Base-by-base conservation (phyloP, 805 yeast genomes). In the Saccharomycopsis sp. region DNA sequence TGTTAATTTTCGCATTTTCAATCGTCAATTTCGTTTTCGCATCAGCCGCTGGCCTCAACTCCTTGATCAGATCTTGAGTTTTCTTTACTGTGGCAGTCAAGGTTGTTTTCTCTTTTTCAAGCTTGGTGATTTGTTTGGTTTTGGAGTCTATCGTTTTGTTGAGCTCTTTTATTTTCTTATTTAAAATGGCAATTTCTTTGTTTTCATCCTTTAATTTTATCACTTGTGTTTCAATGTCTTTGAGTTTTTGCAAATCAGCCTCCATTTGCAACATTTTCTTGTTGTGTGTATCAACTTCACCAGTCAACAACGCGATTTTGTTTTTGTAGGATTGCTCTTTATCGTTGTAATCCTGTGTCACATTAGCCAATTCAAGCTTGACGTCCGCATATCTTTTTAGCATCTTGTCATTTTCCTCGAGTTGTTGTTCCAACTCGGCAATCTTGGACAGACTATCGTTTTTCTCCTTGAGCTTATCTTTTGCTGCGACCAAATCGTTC, bases 401-500 rank as follows among this genome's bases (percentile, higher is more conserved):
- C 30, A 26, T 35, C 8, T 13, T 44, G 18, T 49, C 48, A 18
- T 49, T 45, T n/a, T 43, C 39, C 6, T 42, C 36, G 8, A 52
- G 41, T 4, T 48, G 49, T 5, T 32, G 39, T 9, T 46, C 44
- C 13, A 48, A 31, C 35, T 47, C 53, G 13, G 42, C 42, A 7
- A 33, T 27, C 7, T 39, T 43, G 31, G 34, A 16, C 6, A 30
- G 36, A n/a, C 35, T 29, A 30, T 8, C 18, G 22, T 41, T 41
- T 40, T 27, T 52, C 42, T 15, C 23, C 50, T 80, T 78, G 16
- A 77, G 38, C 40, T 73, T 61, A 34, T 80, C 85, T 48, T 71
- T 75, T 0, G 86, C 74, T 4, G 72, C 69, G 1, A 87, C 94
- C 5, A 87, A 64, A 37, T 85, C 94, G 52, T 82, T 73, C 1